Evolutionary conservation across 2,329 filamentous ascomycete species (phyloP).

Genomic region (Phialophora macrospora): DNA sequence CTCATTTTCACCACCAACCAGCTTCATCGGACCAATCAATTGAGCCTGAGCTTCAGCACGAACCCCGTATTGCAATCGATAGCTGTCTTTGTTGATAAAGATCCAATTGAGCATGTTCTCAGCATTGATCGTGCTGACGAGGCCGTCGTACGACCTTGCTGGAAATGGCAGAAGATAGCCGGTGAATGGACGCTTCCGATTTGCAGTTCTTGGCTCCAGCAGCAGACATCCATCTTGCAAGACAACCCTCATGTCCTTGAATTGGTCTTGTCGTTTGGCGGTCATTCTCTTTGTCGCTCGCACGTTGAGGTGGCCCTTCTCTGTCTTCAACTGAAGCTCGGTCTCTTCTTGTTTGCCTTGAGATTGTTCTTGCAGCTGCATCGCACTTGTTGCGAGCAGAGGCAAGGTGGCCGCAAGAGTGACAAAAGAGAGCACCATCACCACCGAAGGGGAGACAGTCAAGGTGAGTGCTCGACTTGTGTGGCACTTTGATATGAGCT

Average conservation of each 20-base stretch:
- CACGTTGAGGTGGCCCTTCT: conserved; percentile 32
- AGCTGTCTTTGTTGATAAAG: conserved; percentile 65
- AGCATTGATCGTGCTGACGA: conserved; percentile 33
- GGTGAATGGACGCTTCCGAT: conserved; percentile 24
- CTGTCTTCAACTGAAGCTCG: conserved; percentile 25
- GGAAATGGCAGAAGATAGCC: conserved; percentile 47
- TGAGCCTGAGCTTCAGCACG: conserved; percentile 73
- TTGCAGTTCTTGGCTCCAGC: conserved; percentile 12
- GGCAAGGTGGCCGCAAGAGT: conserved; percentile 31
- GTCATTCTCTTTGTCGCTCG: conserved; percentile 28
- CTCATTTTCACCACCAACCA: conserved; percentile 56
- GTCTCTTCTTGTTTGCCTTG: conserved; percentile 23
- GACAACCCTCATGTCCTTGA: conserved; percentile 24
- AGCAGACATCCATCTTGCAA: conserved; percentile 23
- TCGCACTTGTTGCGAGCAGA: conserved; percentile 30
- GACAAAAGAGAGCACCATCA: conserved; percentile 33
- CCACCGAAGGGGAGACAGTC: background rate
- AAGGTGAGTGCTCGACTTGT: background rate
- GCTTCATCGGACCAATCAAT: conserved; percentile 69
- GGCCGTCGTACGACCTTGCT: conserved; percentile 26
- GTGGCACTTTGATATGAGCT: background rate
- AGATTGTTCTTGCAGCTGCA: conserved; percentile 29
- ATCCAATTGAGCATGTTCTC: conserved; percentile 67
- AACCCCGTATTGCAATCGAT: conserved; percentile 67
- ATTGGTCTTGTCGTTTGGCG: conserved; percentile 18